phyloP scores from a whole-genome alignment of 73 alveolate genomes.

The Effrenium voratum region DNA sequence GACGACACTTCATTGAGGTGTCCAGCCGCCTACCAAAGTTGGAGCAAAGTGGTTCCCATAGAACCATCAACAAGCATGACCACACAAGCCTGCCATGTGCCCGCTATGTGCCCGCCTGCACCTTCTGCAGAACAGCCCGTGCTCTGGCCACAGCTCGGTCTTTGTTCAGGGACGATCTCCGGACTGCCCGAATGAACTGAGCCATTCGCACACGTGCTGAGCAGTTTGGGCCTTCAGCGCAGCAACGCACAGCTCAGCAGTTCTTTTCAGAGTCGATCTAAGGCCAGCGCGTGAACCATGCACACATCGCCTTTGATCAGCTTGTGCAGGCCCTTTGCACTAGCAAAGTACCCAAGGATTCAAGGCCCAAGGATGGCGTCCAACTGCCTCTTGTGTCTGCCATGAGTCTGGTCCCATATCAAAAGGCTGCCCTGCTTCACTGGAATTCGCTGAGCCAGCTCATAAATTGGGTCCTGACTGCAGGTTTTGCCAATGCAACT shows the following conservation, averaged over 20 bases:
- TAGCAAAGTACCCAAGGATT: background rate
- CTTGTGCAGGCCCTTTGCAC: background rate
- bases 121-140: slow-evolving; percentile 26
- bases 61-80: too few species aligned
- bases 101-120: background rate
- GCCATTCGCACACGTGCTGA: slow-evolving; percentile 75
- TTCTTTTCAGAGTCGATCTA: background rate
- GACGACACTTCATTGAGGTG: slow-evolving; percentile 29
- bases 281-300: slow-evolving; percentile 68
- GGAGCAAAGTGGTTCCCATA: too few species aligned
- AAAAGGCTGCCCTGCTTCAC: slow-evolving; percentile 83
- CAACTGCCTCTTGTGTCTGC: background rate
- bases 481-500: background rate
- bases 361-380: background rate
- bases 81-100: background rate
- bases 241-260: background rate
- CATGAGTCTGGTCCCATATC: slow-evolving; percentile 61
- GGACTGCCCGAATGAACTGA: slow-evolving; percentile 76
- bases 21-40: slow-evolving; percentile 17
- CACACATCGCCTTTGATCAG: slow-evolving; percentile 58
- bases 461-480: slow-evolving; percentile 59
- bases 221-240: slow-evolving; percentile 21
- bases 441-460: slow-evolving; percentile 53
- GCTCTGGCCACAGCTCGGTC: slow-evolving; percentile 82
- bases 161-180: slow-evolving; percentile 35